Percentiles rank a stretch among this genome's conserved stretches.
phyloP scores from a whole-genome alignment of 2,329 filamentous ascomycete species.

The Fusarium chaquense region DNA sequence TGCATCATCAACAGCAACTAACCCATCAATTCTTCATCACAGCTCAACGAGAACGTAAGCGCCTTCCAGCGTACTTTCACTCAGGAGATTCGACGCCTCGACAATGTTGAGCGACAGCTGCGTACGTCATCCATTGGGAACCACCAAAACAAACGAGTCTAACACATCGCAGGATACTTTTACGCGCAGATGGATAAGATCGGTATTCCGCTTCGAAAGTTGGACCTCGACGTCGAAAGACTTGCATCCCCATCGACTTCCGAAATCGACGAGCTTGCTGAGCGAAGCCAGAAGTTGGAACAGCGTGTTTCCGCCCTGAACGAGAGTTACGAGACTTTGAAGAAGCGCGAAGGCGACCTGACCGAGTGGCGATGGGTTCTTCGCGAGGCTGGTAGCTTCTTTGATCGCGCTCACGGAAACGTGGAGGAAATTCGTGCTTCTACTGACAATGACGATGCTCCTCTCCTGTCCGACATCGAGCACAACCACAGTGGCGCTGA shows the following conservation, averaged over 20 bases:
- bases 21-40: constrained; percentile 27
- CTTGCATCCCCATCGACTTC: constrained; percentile 89
- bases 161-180: constrained; percentile 79
- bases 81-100: constrained; percentile 94
- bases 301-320: constrained; percentile 91
- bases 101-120: constrained; percentile 98
- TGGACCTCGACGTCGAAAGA: constrained; percentile 89
- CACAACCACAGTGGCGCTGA: constrained; percentile 77
- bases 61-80: constrained; percentile 98
- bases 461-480: constrained; percentile 91
- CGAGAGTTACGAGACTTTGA: constrained; percentile 98
- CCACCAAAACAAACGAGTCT: constrained; percentile 40
- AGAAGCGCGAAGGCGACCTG: constrained; percentile 96
- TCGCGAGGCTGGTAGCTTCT: constrained; percentile 95
- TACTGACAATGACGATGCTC: constrained; percentile 90
- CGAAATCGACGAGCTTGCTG: constrained; percentile 95
- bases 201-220: constrained; percentile 84
- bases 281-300: constrained; percentile 92
- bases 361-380: constrained; percentile 99
- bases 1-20: constrained; percentile 28
- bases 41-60: constrained; percentile 93
- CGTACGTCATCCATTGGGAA: constrained; percentile 69
- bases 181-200: constrained; percentile 95
- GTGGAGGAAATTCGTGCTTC: constrained; percentile 96
- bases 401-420: constrained; percentile 94